A percentile compares a stretch with the other conserved stretches of the same genome.
Evolutionary conservation across 352 stramenopile species (phyloP).

Genomic region (Thraustochytrium striatum): DNA sequence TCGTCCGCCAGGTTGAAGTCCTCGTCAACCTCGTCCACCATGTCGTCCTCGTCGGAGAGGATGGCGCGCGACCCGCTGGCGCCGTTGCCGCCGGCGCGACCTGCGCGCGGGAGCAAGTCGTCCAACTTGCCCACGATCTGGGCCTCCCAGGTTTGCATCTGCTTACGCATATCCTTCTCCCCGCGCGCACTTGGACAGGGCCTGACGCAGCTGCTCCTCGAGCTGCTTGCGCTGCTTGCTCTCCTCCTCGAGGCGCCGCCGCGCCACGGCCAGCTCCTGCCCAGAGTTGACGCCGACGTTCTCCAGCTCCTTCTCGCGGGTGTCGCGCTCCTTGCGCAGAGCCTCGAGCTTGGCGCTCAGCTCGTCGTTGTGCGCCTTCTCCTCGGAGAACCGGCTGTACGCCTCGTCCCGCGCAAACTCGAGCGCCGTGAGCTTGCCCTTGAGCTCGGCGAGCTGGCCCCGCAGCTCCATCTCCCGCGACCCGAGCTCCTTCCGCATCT

Average conservation of each 20-base stretch:
- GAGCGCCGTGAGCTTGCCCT: slow-evolving; percentile 13
- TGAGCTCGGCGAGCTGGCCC: not conserved
- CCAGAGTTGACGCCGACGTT: not conserved
- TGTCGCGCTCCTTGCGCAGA: not conserved
- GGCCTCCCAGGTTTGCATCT: not conserved
- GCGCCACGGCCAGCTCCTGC: not conserved
- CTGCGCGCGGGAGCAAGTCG: not conserved
- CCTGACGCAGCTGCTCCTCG: not conserved
- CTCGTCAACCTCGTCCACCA: not conserved
- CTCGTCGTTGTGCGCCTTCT: not conserved
- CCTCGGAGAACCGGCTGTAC: not conserved
- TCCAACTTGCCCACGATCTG: slow-evolving; percentile 17
- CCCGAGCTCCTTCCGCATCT: not conserved
- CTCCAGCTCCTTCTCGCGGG: not conserved
- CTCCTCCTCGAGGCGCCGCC: not conserved
- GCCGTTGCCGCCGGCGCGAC: not conserved
- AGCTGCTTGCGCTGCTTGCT: not conserved
- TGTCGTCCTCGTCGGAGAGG: not conserved
- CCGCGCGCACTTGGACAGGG: not conserved
- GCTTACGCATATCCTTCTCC: slow-evolving; percentile 7
- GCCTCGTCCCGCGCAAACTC: slow-evolving; percentile 32
- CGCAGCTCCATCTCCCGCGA: not conserved
- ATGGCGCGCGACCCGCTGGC: not conserved
- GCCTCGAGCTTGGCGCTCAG: not conserved
- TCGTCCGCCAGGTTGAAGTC: not conserved